Evolutionary conservation across 441 rosid species (phyloP).

Genomic region (Manihot esculenta): DNA sequence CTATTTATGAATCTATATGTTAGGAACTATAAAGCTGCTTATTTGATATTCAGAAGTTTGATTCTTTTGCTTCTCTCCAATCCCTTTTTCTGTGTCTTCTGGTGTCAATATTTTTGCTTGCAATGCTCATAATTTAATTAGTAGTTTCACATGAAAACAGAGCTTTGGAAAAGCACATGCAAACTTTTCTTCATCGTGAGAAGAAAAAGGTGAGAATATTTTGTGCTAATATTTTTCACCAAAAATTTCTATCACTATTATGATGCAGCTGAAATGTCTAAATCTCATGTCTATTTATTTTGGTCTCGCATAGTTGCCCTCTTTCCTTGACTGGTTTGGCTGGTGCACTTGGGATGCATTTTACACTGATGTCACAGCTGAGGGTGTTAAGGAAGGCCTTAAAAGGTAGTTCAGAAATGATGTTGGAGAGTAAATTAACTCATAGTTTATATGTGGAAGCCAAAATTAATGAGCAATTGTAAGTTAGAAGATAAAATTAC

Average conservation of each 20-base stretch:
- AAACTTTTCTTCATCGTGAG: conserved; percentile 85
- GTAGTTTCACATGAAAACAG: conserved; percentile 38
- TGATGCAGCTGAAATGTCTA: background rate
- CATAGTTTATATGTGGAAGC: background rate
- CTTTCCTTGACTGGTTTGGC: conserved; percentile 92
- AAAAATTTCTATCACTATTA: background rate
- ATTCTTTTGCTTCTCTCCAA: background rate
- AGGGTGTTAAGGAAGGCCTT: conserved; percentile 89
- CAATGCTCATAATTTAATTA: background rate
- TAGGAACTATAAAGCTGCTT: background rate
- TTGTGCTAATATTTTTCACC: background rate
- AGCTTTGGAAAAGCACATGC: conserved; percentile 80
- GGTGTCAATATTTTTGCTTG: background rate
- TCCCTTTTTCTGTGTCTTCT: too few species aligned
- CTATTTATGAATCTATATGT: too few species aligned
- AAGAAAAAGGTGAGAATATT: conserved; percentile 64
- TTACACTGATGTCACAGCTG: conserved; percentile 95
- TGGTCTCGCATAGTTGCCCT: conserved; percentile 57
- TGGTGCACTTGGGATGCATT: conserved; percentile 99
- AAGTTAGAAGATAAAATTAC: conserved; percentile 13
- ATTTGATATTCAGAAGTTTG: background rate
- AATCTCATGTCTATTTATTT: conserved; percentile 19
- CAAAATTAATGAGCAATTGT: background rate
- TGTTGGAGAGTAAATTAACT: conserved; percentile 13
- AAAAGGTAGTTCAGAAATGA: conserved; percentile 47